Conservation (phyloP, 2,329 filamentous ascomycete genomes). For the Ceratocystiopsis sp. region DNA sequence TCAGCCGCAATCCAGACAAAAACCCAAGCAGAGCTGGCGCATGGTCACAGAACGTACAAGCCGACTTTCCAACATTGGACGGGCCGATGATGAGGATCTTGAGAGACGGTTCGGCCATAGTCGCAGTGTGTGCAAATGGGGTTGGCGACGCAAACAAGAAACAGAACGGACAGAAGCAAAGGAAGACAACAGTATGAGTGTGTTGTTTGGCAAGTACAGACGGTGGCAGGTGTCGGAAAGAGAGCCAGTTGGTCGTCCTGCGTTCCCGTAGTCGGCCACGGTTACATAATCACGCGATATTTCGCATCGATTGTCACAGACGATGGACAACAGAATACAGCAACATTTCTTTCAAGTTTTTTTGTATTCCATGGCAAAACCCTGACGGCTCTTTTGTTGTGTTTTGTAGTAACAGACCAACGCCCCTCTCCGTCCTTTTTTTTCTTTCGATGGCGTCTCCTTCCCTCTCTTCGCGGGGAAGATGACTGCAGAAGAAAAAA, state of each 20-base stretch:
- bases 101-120: conserved; percentile 25
- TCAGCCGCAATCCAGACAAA: too few relatives aligned
- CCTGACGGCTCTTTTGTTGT: conserved; percentile 6
- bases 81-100: conserved; percentile 39
- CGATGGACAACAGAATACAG: too few relatives aligned
- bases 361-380: conserved; percentile 4
- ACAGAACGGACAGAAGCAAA: not conserved
- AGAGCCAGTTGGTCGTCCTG: too few relatives aligned
- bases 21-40: too few relatives aligned
- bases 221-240: too few relatives aligned
- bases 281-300: too few relatives aligned
- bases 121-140: not conserved
- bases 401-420: conserved; percentile 7
- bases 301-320: not conserved
- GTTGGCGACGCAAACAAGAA: not conserved
- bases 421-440: conserved; percentile 4
- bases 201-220: too few relatives aligned
- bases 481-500: not conserved
- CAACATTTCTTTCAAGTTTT: conserved; percentile 1
- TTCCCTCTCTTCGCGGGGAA: not conserved
- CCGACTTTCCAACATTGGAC: conserved; percentile 37
- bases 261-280: too few relatives aligned
- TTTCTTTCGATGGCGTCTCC: not conserved
- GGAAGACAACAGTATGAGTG: too few relatives aligned
- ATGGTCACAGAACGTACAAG: conserved; percentile 21